These are phyloP conservation scores for Umbilicus rupestris DNA, from an alignment of 164 flowering plant genomes.

Conservation along the genomic window DNA sequence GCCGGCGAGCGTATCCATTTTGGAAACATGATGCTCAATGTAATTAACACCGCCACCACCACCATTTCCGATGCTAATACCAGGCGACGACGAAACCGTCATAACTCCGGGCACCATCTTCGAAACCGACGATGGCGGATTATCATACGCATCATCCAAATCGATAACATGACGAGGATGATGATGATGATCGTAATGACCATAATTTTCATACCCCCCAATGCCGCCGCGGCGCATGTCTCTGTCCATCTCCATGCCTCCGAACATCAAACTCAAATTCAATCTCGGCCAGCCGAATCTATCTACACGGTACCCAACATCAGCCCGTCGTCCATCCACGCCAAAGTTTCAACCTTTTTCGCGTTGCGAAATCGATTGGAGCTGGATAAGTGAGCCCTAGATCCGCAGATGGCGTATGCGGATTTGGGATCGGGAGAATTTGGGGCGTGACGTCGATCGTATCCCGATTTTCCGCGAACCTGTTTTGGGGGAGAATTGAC, in stretches of 20 bases:
- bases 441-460: not conserved
- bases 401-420: not conserved
- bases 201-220: not conserved
- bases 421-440: too few relatives aligned
- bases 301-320: too few relatives aligned
- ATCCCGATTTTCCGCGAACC: not conserved
- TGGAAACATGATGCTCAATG: slow-evolving; percentile 68
- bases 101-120: not conserved
- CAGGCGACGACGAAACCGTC: not conserved
- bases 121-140: too few relatives aligned
- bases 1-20: slow-evolving; percentile 90
- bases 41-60: too few relatives aligned
- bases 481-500: not conserved
- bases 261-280: too few relatives aligned
- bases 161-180: not conserved
- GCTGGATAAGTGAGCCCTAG: not conserved
- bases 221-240: too few relatives aligned
- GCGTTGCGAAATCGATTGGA: not conserved
- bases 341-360: not conserved
- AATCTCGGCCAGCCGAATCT: too few relatives aligned
- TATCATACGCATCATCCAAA: not conserved
- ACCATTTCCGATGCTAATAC: not conserved
- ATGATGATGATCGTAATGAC: not conserved
- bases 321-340: not conserved
- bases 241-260: too few relatives aligned